Conservation (phyloP, 495 filamentous ascomycete genomes). For the Aspergillus nanangensis region DNA sequence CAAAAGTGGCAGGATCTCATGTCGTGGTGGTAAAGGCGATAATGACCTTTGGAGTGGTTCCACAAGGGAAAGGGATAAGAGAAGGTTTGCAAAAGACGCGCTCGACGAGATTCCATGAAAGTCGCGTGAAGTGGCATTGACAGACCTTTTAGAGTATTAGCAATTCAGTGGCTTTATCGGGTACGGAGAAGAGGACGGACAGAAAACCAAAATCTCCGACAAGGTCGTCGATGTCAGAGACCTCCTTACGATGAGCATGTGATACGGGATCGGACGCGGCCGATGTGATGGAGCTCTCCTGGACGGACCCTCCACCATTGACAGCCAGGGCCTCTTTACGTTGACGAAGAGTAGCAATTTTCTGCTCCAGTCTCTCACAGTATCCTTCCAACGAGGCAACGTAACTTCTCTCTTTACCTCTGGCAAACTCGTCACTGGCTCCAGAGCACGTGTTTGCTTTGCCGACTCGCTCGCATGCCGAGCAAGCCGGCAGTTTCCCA, state of each 20-base stretch:
- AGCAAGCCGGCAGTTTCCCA: conserved; percentile 89
- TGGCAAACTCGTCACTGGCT: conserved; percentile 88
- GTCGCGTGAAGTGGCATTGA: conserved; percentile 88
- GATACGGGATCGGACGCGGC: conserved; percentile 34
- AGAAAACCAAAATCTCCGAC: conserved; percentile 80
- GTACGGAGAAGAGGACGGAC: conserved; percentile 25
- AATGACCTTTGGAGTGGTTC: conserved; percentile 57
- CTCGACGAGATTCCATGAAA: conserved; percentile 80
- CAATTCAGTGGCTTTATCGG: conserved; percentile 5
- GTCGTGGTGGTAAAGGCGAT: conserved; percentile 55
- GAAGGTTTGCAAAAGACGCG: conserved; percentile 81
- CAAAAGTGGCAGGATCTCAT: conserved; percentile 59
- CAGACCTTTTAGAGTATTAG: conserved; percentile 51
- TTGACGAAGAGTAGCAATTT: conserved; percentile 51
- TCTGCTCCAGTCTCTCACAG: conserved; percentile 78
- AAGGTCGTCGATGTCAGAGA: conserved; percentile 72
- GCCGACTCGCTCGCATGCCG: conserved; percentile 83
- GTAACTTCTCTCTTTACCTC: conserved; percentile 92
- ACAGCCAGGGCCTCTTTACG: conserved; percentile 55
- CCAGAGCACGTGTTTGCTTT: conserved; percentile 82
- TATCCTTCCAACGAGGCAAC: conserved; percentile 86
- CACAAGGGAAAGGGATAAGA: conserved; percentile 67
- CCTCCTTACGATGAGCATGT: conserved; percentile 48
- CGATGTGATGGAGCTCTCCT: conserved; percentile 48
- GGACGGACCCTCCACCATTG: conserved; percentile 55